Evolutionary conservation across 2,329 filamentous ascomycete genomes (phyloP).

Genomic region (Fusarium siculi): DNA sequence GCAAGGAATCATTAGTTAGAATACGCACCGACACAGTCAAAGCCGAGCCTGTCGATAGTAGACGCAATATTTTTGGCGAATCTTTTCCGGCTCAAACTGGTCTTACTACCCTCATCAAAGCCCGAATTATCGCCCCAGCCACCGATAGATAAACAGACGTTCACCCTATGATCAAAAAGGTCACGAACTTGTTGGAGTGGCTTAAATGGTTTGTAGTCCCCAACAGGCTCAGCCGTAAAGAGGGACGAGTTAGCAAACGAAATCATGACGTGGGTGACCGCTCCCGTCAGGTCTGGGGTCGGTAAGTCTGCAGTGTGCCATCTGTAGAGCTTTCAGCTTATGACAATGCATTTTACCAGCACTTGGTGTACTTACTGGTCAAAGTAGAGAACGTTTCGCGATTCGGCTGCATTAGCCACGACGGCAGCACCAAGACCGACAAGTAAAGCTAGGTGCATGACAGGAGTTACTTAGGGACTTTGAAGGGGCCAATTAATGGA

Average conservation of each 20-base stretch:
- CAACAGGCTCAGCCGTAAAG: conserved; percentile 55
- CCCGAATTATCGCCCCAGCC: conserved; percentile 72
- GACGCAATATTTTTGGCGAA: conserved; percentile 69
- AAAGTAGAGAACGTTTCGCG: no score
- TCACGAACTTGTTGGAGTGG: conserved; percentile 60
- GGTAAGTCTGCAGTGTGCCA: conserved; percentile 54
- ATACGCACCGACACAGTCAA: conserved; percentile 67
- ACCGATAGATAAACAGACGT: conserved; percentile 72
- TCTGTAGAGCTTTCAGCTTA: no score
- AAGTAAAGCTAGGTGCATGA: no score
- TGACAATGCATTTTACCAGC: no score
- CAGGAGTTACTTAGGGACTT: no score
- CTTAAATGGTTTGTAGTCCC: conserved; percentile 64
- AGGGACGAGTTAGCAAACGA: conserved; percentile 62
- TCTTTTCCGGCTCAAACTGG: conserved; percentile 56
- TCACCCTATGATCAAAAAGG: conserved; percentile 63
- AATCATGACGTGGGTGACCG: conserved; percentile 66
- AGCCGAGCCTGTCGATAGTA: conserved; percentile 65
- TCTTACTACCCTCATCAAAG: conserved; percentile 62
- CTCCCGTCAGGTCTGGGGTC: conserved; percentile 50
- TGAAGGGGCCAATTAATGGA: no score
- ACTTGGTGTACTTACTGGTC: no score
- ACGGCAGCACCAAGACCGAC: no score
- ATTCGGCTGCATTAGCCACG: no score
- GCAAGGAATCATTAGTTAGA: no score